These are phyloP conservation scores for Blastomyces parvus DNA, from an alignment of 2,329 filamentous ascomycete species.

Conservation along the genomic window DNA sequence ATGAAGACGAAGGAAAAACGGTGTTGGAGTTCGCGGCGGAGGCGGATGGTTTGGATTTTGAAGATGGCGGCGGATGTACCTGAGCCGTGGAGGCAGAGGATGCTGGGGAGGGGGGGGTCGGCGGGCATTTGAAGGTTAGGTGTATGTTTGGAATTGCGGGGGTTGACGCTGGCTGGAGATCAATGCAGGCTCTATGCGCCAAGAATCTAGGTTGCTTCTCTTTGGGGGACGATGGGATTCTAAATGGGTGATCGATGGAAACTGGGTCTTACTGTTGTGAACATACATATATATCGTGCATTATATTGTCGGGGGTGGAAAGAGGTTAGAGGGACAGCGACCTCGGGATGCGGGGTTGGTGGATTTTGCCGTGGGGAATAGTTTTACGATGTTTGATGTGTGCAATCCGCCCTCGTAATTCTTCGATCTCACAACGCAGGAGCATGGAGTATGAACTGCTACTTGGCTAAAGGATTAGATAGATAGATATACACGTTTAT, in stretches of 20 bases:
- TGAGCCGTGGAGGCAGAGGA: slow-evolving; percentile 71
- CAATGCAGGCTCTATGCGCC: background rate
- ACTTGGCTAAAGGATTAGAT: no score
- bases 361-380: background rate
- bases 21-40: slow-evolving; percentile 42
- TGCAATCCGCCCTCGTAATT: no score
- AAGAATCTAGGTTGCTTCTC: background rate
- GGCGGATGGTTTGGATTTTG: slow-evolving; percentile 53
- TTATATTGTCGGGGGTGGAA: background rate
- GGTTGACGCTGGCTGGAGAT: background rate
- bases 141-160: background rate
- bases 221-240: background rate
- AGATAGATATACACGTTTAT: no score
- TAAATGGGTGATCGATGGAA: no score
- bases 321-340: background rate
- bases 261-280: no score
- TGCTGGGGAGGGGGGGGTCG: slow-evolving; percentile 45
- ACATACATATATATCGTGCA: no score
- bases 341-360: background rate
- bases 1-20: slow-evolving; percentile 63
- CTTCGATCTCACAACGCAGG: no score
- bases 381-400: no score
- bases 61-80: slow-evolving; percentile 63
- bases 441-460: no score
- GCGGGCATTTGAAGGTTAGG: slow-evolving; percentile 17